These are phyloP conservation scores for Ceratobasidium papillatum DNA, from an alignment of 1,284 basidiomycete genomes.

Conservation along the genomic window DNA sequence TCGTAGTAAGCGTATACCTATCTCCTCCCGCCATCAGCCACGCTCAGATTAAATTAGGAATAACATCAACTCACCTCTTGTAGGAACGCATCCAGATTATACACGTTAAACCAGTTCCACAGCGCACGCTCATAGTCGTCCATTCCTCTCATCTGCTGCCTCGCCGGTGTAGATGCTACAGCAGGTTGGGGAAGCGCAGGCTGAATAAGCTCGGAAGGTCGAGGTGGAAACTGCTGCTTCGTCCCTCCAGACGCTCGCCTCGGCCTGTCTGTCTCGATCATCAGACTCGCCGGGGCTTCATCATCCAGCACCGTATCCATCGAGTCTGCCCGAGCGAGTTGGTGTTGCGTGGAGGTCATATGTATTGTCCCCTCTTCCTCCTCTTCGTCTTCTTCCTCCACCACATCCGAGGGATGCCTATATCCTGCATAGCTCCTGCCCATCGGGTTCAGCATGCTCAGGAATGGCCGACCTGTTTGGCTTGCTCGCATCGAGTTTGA, in stretches of 20 bases:
- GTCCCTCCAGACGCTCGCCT: neutral
- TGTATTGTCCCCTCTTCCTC: slow-evolving; percentile 35
- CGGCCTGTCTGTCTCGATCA: slow-evolving; percentile 68
- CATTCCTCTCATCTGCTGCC: slow-evolving; percentile 68
- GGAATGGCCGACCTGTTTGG: slow-evolving; percentile 57
- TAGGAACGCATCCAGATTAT: slow-evolving; percentile 93
- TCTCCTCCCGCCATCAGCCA: neutral
- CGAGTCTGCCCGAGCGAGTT: slow-evolving; percentile 14
- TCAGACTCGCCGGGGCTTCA: slow-evolving; percentile 82
- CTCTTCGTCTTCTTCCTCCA: slow-evolving; percentile 46
- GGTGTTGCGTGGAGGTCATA: slow-evolving; percentile 26
- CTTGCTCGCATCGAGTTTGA: slow-evolving; percentile 25
- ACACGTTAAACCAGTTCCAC: slow-evolving; percentile 99
- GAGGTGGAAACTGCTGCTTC: slow-evolving; percentile 54
- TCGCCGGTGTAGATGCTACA: slow-evolving; percentile 49
- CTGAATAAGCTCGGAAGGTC: slow-evolving; percentile 66
- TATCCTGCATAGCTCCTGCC: slow-evolving; percentile 73
- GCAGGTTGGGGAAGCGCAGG: slow-evolving; percentile 45
- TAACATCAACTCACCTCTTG: slow-evolving; percentile 71
- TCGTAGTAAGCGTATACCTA: slow-evolving; percentile 89
- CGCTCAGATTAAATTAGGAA: neutral
- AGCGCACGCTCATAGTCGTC: slow-evolving; percentile 89
- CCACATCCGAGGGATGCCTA: slow-evolving; percentile 46
- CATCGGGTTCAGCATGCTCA: slow-evolving; percentile 85
- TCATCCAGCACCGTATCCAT: slow-evolving; percentile 59